These are phyloP conservation scores for Xerophyta viscosa DNA, from an alignment of 106 monocot genomes.

Conservation along the genomic window DNA sequence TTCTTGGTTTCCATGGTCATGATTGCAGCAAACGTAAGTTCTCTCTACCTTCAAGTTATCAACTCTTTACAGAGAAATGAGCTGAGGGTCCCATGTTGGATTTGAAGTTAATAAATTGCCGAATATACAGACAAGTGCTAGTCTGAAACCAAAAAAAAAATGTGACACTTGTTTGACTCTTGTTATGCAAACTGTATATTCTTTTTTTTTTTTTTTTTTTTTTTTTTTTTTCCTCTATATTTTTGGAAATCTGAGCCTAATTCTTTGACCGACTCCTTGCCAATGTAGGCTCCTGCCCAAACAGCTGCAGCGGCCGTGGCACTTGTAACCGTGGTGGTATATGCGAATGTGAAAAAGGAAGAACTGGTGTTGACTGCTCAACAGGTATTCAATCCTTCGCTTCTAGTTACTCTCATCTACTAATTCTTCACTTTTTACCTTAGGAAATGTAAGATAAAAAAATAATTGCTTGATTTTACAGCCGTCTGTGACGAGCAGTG, in stretches of 20 bases:
- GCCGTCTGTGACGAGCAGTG: constrained; percentile 97
- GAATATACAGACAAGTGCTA: no score
- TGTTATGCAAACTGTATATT: no score
- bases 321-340: constrained; percentile 59
- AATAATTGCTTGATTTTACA: constrained; percentile 14
- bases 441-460: no score
- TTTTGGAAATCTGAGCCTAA: background rate
- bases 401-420: background rate
- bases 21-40: constrained; percentile 84
- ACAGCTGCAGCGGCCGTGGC: constrained; percentile 64
- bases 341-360: constrained; percentile 68
- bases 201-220: no score
- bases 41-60: no score
- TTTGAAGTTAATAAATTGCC: no score
- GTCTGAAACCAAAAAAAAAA: no score
- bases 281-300: constrained; percentile 63
- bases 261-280: background rate
- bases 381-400: constrained; percentile 38
- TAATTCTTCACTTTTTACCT: no score
- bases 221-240: background rate
- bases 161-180: no score
- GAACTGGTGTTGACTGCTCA: constrained; percentile 92
- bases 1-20: constrained; percentile 87
- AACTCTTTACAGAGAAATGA: no score
- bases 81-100: no score